Conservation (phyloP, 2,329 filamentous ascomycete species). For the Apiospora marii region DNA sequence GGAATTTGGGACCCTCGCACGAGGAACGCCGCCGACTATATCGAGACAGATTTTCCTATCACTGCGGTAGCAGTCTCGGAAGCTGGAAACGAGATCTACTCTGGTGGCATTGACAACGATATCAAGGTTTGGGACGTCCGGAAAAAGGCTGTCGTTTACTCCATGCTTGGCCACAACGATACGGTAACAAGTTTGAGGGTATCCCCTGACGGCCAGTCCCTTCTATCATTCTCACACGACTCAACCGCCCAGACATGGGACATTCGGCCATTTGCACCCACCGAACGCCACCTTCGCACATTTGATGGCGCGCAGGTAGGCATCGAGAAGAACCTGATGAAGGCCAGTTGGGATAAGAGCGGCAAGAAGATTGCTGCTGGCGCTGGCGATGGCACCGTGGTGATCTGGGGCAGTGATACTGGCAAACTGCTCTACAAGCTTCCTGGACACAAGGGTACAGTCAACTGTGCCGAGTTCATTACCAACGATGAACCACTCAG, state of each 20-base stretch:
- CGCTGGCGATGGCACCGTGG: constrained; percentile 87
- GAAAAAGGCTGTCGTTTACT: constrained; percentile 88
- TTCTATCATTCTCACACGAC: constrained; percentile 93
- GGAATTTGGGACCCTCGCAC: constrained; percentile 95
- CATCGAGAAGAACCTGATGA: constrained; percentile 89
- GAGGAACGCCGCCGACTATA: constrained; percentile 86
- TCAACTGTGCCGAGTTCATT: constrained; percentile 93
- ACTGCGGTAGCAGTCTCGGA: constrained; percentile 92
- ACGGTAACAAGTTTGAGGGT: constrained; percentile 89
- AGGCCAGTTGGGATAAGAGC: constrained; percentile 86
- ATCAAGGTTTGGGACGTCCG: constrained; percentile 97
- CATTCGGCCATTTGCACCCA: constrained; percentile 90
- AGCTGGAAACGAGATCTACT: constrained; percentile 94
- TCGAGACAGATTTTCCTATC: constrained; percentile 90
- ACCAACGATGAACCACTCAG: constrained; percentile 85
- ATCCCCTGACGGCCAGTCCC: constrained; percentile 90
- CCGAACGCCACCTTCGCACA: constrained; percentile 82
- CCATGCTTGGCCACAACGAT: constrained; percentile 88
- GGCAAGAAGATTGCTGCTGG: constrained; percentile 90
- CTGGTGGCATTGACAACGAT: constrained; percentile 94
- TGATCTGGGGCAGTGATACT: constrained; percentile 89
- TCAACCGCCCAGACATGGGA: constrained; percentile 96
- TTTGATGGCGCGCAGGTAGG: constrained; percentile 92
- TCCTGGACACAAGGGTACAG: constrained; percentile 92
- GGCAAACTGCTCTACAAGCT: constrained; percentile 94